Evolutionary conservation across 345 rosid genomes (phyloP).

Genomic region (Sisymbrium altissimum): DNA sequence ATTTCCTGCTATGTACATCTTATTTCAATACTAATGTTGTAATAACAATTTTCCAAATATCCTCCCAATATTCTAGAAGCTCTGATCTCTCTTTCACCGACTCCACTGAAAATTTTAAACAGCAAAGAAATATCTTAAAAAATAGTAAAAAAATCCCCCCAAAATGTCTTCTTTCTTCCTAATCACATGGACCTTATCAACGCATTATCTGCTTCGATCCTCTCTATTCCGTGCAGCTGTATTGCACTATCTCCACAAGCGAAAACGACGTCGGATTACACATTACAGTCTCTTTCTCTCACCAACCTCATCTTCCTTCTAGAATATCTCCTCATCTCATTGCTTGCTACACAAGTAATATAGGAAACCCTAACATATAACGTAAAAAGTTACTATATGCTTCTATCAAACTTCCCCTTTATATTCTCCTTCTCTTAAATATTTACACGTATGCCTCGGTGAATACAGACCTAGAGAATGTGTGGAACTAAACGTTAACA

Average conservation of each 20-base stretch:
- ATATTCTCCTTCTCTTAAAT: neutral
- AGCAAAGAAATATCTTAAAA: neutral
- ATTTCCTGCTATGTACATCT: conserved; percentile 3
- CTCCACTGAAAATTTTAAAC: conserved; percentile 18
- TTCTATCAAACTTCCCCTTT: conserved; percentile 7
- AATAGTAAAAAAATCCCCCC: neutral
- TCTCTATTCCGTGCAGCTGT: conserved; percentile 31
- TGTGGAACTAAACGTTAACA: conserved; percentile 28
- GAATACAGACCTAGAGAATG: conserved; percentile 20
- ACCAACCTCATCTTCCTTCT: conserved; percentile 22
- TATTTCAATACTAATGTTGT: neutral
- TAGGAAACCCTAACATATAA: neutral
- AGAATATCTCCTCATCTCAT: conserved; percentile 1
- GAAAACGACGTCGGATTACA: conserved; percentile 20
- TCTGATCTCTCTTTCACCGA: conserved; percentile 19
- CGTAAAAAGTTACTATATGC: neutral
- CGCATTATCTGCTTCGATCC: conserved; percentile 16
- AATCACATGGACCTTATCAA: conserved; percentile 36
- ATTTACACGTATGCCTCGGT: conserved; percentile 35
- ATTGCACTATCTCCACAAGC: conserved; percentile 23
- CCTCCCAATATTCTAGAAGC: conserved; percentile 22
- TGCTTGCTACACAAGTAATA: conserved; percentile 22
- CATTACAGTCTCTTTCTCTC: conserved; percentile 12
- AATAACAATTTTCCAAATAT: neutral
- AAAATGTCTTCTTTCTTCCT: conserved; percentile 17